phyloP scores from a whole-genome alignment of 768 basidiomycete genomes.

The Daedaleopsis sinensis region DNA sequence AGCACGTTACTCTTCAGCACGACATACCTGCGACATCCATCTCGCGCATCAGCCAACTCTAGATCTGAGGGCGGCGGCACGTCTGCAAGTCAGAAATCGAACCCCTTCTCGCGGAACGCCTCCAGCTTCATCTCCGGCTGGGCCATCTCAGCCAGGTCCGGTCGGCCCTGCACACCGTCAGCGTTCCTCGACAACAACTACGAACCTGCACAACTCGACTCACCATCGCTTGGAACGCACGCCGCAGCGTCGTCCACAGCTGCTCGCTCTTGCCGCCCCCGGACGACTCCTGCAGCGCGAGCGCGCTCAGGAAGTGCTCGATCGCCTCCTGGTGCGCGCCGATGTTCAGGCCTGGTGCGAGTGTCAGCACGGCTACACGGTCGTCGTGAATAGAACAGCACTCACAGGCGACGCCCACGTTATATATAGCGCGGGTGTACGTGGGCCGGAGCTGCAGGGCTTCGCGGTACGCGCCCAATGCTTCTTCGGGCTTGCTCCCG shows the following conservation, averaged over 20 bases:
- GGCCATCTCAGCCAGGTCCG: slow-evolving; percentile 80
- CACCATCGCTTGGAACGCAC: slow-evolving; percentile 83
- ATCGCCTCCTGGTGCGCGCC: slow-evolving; percentile 94
- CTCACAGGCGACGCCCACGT: slow-evolving; percentile 96
- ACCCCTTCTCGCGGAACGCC: slow-evolving; percentile 79
- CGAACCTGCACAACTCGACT: slow-evolving; percentile 25
- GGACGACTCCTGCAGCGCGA: slow-evolving; percentile 74
- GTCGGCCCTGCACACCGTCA: slow-evolving; percentile 58
- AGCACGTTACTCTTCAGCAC: neutral
- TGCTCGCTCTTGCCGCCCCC: slow-evolving; percentile 77
- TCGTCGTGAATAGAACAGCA: slow-evolving; percentile 23
- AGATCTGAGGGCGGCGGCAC: no score
- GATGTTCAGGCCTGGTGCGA: slow-evolving; percentile 83
- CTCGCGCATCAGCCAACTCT: no score
- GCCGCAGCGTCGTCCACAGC: slow-evolving; percentile 87
- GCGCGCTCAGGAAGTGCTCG: slow-evolving; percentile 90
- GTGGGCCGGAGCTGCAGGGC: slow-evolving; percentile 91
- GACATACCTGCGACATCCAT: neutral
- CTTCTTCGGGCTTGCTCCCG: slow-evolving; percentile 92
- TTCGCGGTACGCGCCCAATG: slow-evolving; percentile 85
- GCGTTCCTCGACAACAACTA: neutral
- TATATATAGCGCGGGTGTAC: slow-evolving; percentile 96
- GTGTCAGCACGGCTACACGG: neutral
- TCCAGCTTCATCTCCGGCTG: slow-evolving; percentile 66
- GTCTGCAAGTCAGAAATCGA: slow-evolving; percentile 70